Conservation (phyloP, 345 rosid species). For the Camelina hispida region DNA sequence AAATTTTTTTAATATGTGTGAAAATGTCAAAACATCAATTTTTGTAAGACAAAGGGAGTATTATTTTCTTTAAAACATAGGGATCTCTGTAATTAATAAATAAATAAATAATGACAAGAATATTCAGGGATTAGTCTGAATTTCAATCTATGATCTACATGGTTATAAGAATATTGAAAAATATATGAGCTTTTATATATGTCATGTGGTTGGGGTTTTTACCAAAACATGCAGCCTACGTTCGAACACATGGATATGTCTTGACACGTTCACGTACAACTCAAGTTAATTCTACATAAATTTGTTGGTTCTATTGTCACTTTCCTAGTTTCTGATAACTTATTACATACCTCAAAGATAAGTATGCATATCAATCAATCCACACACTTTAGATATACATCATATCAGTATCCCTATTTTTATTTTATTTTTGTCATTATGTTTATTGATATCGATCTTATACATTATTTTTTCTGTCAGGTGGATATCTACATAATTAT, state of each 20-base stretch:
- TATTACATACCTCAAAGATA: conserved; percentile 37
- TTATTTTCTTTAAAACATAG: background rate
- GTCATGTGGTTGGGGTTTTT: conserved; percentile 39
- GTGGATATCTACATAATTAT: background rate
- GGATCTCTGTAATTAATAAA: background rate
- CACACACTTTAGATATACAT: conserved; percentile 42
- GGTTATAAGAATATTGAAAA: too few species aligned
- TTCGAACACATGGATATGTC: conserved; percentile 40
- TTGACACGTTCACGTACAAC: conserved; percentile 46
- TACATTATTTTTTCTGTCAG: background rate
- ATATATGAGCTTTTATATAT: too few species aligned
- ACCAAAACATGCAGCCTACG: conserved; percentile 38
- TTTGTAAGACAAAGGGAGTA: too few species aligned
- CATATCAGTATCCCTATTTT: conserved; percentile 19
- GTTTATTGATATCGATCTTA: background rate
- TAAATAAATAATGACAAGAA: background rate
- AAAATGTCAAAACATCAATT: too few species aligned
- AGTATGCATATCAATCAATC: conserved; percentile 39
- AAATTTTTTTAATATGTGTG: too few species aligned
- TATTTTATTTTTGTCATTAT: background rate
- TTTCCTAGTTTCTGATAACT: conserved; percentile 42
- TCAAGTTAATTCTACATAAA: conserved; percentile 19
- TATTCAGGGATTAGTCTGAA: background rate
- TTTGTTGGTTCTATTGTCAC: conserved; percentile 21
- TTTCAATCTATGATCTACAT: background rate